Percentiles rank a stretch among this genome's conserved stretches.
Evolutionary conservation across 2,329 filamentous ascomycete species (phyloP).

Genomic region (Huntiella omanensis): DNA sequence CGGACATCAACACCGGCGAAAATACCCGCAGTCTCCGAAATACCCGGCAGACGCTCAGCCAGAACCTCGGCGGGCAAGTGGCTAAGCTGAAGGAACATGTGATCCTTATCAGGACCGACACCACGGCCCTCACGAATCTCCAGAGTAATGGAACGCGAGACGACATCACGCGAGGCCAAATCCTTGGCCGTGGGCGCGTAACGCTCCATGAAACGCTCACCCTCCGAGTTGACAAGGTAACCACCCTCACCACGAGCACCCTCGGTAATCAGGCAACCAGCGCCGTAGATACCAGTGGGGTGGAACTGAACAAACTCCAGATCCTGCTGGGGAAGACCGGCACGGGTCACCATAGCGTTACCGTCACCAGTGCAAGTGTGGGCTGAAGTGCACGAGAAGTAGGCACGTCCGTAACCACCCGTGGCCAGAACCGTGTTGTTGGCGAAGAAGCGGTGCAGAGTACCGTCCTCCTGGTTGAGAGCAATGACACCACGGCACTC

Average conservation of each 20-base stretch:
- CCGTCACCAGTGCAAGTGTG: slow-evolving; percentile 98
- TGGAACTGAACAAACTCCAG: slow-evolving; percentile 99
- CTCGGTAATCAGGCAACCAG: slow-evolving; percentile 93
- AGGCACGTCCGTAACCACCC: slow-evolving; percentile 91
- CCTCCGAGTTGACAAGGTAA: slow-evolving; percentile 92
- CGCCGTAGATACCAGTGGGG: slow-evolving; percentile 96
- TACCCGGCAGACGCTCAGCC: slow-evolving; percentile 91
- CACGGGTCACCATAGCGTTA: slow-evolving; percentile 98
- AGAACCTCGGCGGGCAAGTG: slow-evolving; percentile 84
- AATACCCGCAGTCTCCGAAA: slow-evolving; percentile 94
- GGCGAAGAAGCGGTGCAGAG: slow-evolving; percentile 86
- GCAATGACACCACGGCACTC: slow-evolving; percentile 92
- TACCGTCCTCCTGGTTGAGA: slow-evolving; percentile 98
- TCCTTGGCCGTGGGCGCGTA: slow-evolving; percentile 97
- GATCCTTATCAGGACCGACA: slow-evolving; percentile 92
- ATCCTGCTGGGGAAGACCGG: slow-evolving; percentile 96
- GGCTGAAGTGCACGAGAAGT: slow-evolving; percentile 95
- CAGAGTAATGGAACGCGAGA: slow-evolving; percentile 94
- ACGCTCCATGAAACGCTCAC: slow-evolving; percentile 98
- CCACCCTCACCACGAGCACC: slow-evolving; percentile 95
- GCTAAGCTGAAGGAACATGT: slow-evolving; percentile 95
- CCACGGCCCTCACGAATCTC: slow-evolving; percentile 95
- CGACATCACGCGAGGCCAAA: slow-evolving; percentile 87
- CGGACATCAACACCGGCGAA: slow-evolving; percentile 93
- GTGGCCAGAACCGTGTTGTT: slow-evolving; percentile 95